Evolutionary conservation across 176 grass and related monocot species (phyloP), one percentile per base, ranked within the genome.

Genomic region (Alopecurus myosuroides): DNA sequence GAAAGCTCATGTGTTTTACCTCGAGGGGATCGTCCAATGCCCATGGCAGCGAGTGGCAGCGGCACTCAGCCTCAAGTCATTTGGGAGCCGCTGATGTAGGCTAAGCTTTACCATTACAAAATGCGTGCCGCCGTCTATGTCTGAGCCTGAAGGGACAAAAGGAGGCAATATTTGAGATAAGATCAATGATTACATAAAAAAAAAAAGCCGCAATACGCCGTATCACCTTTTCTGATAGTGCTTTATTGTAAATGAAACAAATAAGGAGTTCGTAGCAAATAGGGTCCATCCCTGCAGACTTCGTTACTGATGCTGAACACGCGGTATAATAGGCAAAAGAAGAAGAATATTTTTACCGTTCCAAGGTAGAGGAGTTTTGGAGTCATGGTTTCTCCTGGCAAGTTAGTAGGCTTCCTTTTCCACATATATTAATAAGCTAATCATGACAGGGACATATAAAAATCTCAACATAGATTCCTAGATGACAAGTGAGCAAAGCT

Each of bases 1-100:
- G 61, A 84, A 80, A 91, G 80, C 70, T 70, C 84, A 10, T 63
- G 85, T 35, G 83, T 61, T 89, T 79, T 83, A 88, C 18, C 25
- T 62, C 64, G 74, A 48, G 45, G 22, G 18, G 77, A 36, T 22
- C 51, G 80, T 30, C 74, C 19, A 65, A 11, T 53, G 42, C 39
- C 26, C 39, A 51, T 86, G 58, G 61, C 63, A 35, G 33, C 30
- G 82, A 84, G 81, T 92, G 90, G 84, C 62, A 81, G 70, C 11
- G 31, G 50, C 87, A 84, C 68, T 89, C 87, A 71, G 55, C 48
- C 42, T 87, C 14, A 84, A 63, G 69, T 79, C 30, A 85, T 53
- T 50, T 86, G 37, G 69, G 41, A 86, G 52, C 79, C 45, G 37
- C 68, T 48, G 60, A 84, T 77, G 87, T 76, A 86, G 66, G 68